These are phyloP conservation scores for Tolypocladium endophyticum DNA, from an alignment of 2,329 filamentous ascomycete genomes.

Conservation along the genomic window DNA sequence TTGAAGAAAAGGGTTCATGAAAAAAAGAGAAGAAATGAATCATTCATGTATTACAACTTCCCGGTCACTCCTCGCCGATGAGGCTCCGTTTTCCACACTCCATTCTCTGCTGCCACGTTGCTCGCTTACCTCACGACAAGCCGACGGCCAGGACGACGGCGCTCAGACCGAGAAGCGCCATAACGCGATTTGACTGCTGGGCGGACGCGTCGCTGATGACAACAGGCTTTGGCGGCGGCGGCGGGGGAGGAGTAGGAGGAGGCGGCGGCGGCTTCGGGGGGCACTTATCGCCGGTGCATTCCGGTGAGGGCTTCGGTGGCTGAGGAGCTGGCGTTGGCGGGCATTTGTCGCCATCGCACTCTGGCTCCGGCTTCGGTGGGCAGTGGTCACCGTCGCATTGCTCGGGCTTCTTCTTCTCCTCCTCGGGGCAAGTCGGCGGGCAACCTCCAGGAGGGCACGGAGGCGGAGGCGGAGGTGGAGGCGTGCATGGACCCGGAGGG, in stretches of 20 bases:
- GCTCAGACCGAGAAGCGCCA: constrained; percentile 1
- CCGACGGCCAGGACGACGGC: constrained; percentile 1
- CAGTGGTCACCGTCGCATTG: neutral
- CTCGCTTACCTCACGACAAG: neutral
- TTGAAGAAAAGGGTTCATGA: neutral
- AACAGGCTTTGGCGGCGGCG: neutral
- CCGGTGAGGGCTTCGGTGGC: no score
- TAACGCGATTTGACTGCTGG: neutral
- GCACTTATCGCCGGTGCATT: neutral
- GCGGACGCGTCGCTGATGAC: constrained; percentile 3
- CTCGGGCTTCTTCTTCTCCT: neutral
- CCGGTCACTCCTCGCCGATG: neutral
- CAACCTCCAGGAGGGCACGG: neutral
- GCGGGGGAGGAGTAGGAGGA: neutral
- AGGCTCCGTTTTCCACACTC: neutral
- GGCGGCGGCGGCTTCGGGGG: neutral
- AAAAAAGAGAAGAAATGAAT: neutral
- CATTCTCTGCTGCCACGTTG: neutral
- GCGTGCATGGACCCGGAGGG: no score
- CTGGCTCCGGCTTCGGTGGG: neutral
- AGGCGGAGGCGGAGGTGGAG: no score
- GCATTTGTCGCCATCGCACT: neutral
- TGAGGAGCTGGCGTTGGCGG: no score
- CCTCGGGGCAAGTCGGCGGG: neutral
- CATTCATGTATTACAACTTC: neutral